Percentiles rank a stretch among this genome's conserved stretches.
Evolutionary conservation across 2,329 filamentous ascomycete genomes (phyloP).

Genomic region (Xylaria hypoxylon): DNA sequence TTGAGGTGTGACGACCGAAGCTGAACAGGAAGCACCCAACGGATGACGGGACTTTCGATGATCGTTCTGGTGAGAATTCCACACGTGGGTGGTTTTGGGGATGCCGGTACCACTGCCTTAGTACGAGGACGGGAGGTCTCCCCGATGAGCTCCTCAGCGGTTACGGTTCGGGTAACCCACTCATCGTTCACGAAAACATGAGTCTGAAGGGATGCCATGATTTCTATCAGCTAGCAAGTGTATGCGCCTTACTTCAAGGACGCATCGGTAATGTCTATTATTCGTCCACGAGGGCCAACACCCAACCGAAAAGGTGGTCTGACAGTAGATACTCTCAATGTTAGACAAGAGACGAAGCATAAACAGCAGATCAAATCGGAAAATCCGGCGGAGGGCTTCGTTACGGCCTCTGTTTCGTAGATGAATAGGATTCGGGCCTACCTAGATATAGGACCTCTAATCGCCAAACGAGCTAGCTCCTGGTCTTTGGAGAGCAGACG

Average conservation of each 20-base stretch:
- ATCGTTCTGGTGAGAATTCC: constrained; percentile 85
- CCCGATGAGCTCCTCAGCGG: constrained; percentile 52
- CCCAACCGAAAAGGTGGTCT: not conserved
- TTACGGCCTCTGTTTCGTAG: not conserved
- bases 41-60: constrained; percentile 78
- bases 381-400: not conserved
- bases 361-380: not conserved
- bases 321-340: not conserved
- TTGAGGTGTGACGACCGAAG: constrained; percentile 77
- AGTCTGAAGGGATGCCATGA: constrained; percentile 64
- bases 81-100: constrained; percentile 62
- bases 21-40: constrained; percentile 82
- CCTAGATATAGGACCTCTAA: not conserved
- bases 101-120: constrained; percentile 47
- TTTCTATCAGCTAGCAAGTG: constrained; percentile 4
- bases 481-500: not conserved
- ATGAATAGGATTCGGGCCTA: not conserved
- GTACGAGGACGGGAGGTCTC: constrained; percentile 52
- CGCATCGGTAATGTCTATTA: not conserved
- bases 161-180: constrained; percentile 67
- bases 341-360: not conserved
- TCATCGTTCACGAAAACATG: constrained; percentile 65
- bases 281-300: not conserved
- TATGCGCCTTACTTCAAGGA: not conserved
- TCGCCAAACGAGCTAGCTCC: not conserved